Evolutionary conservation across 768 basidiomycete genomes (phyloP), one percentile per base, ranked within the genome.

Genomic region (Multifurca ochricompacta): DNA sequence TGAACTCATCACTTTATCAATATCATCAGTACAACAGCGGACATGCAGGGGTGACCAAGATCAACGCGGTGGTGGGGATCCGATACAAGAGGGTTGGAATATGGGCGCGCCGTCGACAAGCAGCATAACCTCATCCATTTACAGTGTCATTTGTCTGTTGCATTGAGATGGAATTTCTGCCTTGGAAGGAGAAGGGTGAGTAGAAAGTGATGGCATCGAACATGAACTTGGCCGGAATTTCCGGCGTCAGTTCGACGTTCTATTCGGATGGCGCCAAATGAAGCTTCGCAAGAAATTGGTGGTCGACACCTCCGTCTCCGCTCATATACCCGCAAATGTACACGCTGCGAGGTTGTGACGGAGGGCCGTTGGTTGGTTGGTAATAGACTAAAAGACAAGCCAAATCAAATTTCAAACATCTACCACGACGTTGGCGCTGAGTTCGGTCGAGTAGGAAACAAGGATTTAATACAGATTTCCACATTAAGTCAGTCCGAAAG

Each of bases 381-480:
- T 19, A 21, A 31, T 31, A 27, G 18, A 31, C 45, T 11, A n/a
- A 34, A n/a, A 16, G 18, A 21, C 5, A 42, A 35, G 44, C 18
- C 34, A 4, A 21, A 7, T n/a, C 41, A 25, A 13, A 21, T 19
- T 35, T 48, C 47, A 23, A 16, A 21, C 34, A 18, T 13, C 19
- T 6, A 25, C 37, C n/a, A 18, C 21, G 32, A 30, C 14, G 34
- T 44, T 18, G 32, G 23, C 46, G 28, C 34, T 48, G n/a, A 27
- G 31, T 40, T 28, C 35, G 11, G 28, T 27, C 36, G 11, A 44
- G 16, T 11, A 19, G 34, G 48, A 43, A 49, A n/a, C n/a, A n/a
- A 36, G 34, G 43, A 48, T 27, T 18, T 42, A 43, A 39, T 16
- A 23, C 36, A 28, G 32, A 50, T 25, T 54, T 49, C 53, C 41